These are phyloP conservation scores for Ceratobasidium sp. DNA, from an alignment of 1,284 basidiomycete species.

Conservation along the genomic window DNA sequence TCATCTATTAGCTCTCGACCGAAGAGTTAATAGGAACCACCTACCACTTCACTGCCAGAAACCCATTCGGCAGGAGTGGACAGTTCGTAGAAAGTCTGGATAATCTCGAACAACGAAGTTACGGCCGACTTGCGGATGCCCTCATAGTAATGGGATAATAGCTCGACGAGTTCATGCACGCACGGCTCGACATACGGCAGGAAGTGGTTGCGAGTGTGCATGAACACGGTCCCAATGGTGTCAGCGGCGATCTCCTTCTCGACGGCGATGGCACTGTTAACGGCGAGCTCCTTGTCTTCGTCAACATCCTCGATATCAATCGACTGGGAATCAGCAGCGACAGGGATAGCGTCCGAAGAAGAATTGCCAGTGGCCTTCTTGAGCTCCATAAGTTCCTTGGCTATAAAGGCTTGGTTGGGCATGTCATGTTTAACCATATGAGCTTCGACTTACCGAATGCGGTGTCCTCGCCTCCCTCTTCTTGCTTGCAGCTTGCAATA, in stretches of 20 bases:
- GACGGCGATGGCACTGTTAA: conserved; percentile 96
- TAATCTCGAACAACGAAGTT: conserved; percentile 88
- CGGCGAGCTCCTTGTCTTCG: conserved; percentile 85
- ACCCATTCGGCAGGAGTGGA: conserved; percentile 85
- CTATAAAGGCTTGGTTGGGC: conserved; percentile 54
- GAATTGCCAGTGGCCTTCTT: conserved; percentile 68
- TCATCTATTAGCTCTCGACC: conserved; percentile 42
- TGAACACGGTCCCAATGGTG: conserved; percentile 92
- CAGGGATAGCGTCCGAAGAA: conserved; percentile 72
- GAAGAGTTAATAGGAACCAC: conserved; percentile 49
- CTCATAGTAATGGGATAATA: conserved; percentile 95
- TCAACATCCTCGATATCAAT: conserved; percentile 84
- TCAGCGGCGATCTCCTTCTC: conserved; percentile 99
- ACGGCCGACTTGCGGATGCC: conserved; percentile 96
- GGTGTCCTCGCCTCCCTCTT: conserved; percentile 75
- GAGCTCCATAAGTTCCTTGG: conserved; percentile 58
- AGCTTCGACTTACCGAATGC: conserved; percentile 53
- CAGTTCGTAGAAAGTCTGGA: conserved; percentile 93
- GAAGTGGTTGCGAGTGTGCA: conserved; percentile 85
- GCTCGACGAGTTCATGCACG: conserved; percentile 82
- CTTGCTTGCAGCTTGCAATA: conserved; percentile 85
- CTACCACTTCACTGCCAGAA: conserved; percentile 73
- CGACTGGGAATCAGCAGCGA: conserved; percentile 60
- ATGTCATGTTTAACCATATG: conserved; percentile 56
- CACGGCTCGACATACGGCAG: conserved; percentile 87